Percentiles rank a stretch among this genome's conserved stretches.
Evolutionary conservation across 192 early-diverging fungal genomes (phyloP).

Genomic region (Linnemannia hyalina): DNA sequence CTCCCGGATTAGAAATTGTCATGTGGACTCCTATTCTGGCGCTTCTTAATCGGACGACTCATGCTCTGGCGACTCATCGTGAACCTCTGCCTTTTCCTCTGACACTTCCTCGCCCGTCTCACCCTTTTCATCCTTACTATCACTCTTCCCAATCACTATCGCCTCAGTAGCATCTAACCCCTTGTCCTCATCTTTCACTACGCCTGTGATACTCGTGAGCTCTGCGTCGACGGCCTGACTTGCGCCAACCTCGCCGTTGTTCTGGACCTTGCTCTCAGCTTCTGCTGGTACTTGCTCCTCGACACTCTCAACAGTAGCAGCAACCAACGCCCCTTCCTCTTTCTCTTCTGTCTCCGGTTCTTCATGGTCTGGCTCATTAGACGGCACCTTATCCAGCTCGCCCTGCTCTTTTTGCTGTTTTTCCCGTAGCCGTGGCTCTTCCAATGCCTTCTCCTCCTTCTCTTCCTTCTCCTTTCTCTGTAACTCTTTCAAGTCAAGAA

Average conservation of each 20-base stretch:
- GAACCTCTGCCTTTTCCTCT: not conserved
- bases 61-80: not conserved
- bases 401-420: slow-evolving; percentile 10
- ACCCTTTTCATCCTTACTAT: slow-evolving; percentile 9
- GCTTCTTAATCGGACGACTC: not conserved
- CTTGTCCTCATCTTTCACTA: not conserved
- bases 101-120: not conserved
- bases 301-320: not conserved
- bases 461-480: slow-evolving; percentile 19
- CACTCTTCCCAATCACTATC: not conserved
- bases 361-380: not conserved
- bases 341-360: slow-evolving; percentile 1
- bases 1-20: not conserved
- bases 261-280: not conserved
- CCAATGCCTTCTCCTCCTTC: not conserved
- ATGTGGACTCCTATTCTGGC: not conserved
- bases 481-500: not conserved
- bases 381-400: slow-evolving; percentile 10
- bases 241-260: not conserved
- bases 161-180: not conserved
- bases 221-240: not conserved
- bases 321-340: not conserved
- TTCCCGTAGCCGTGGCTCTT: not conserved
- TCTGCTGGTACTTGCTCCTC: not conserved
- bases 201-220: not conserved